phyloP scores from a whole-genome alignment of 805 yeast genomes.

The Yamadazyma takamatsuzukensis region DNA sequence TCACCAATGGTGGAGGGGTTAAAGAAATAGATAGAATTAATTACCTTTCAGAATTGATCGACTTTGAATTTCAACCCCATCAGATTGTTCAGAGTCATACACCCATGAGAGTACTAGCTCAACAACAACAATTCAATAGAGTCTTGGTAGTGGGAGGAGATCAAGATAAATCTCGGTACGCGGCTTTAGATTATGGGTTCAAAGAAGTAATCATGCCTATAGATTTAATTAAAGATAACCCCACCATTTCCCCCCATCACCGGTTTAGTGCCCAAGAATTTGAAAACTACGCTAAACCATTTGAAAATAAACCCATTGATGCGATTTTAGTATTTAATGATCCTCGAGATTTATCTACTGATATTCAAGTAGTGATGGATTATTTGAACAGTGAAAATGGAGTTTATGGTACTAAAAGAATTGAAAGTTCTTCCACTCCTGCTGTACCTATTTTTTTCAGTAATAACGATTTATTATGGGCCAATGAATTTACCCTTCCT shows the following conservation, averaged over 20 bases:
- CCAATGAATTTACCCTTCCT: constrained; percentile 72
- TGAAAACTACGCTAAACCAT: constrained; percentile 5
- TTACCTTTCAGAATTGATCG: constrained; percentile 13
- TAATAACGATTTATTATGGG: constrained; percentile 83
- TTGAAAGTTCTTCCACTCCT: constrained; percentile 33
- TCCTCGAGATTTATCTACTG: constrained; percentile 85
- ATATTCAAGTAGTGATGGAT: constrained; percentile 73
- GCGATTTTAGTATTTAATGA: constrained; percentile 83
- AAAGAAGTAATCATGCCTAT: constrained; percentile 67
- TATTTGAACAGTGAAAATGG: constrained; percentile 64
- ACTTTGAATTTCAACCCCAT: constrained; percentile 41
- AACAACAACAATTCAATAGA: constrained; percentile 43
- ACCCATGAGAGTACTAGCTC: constrained; percentile 51
- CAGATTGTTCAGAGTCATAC: constrained; percentile 88
- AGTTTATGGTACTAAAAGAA: constrained; percentile 55
- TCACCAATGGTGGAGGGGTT: constrained; percentile 90
- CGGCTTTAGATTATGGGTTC: constrained; percentile 77
- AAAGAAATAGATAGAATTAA: constrained; percentile 57
- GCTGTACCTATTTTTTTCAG: constrained; percentile 73
- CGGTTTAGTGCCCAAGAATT: constrained; percentile 2
- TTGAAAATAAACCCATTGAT: constrained; percentile 47
- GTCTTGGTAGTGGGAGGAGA: constrained; percentile 87
- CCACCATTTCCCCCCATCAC: constrained; percentile 67
- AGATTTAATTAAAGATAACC: constrained; percentile 61
- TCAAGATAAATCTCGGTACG: constrained; percentile 62